phyloP scores from a whole-genome alignment of 2,329 filamentous ascomycete genomes.

The Fusarium gaditjirri region DNA sequence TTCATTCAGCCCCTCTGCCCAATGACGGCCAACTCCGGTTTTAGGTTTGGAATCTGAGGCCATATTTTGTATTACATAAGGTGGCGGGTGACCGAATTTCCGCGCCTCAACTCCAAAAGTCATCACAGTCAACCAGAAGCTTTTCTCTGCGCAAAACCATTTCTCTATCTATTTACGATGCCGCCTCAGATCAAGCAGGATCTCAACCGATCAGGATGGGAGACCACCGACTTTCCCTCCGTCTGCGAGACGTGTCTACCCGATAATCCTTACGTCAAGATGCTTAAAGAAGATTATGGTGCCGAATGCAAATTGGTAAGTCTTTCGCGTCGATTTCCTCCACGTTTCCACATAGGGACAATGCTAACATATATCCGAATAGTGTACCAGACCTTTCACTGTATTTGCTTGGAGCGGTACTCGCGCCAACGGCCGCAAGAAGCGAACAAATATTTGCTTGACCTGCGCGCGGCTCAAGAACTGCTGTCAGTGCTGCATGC shows the following conservation, averaged over 20 bases:
- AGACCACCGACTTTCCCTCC: slow-evolving; percentile 89
- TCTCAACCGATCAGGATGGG: slow-evolving; percentile 94
- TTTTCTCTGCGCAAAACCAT: slow-evolving; percentile 30
- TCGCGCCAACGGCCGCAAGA: slow-evolving; percentile 86
- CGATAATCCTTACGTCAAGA: slow-evolving; percentile 97
- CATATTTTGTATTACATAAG: slow-evolving; percentile 39
- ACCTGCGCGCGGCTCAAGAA: slow-evolving; percentile 98
- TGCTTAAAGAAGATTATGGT: slow-evolving; percentile 97
- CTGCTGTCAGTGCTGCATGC: slow-evolving; percentile 99
- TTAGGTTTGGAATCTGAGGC: slow-evolving; percentile 10
- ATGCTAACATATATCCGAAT: not conserved
- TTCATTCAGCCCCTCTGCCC: slow-evolving; percentile 19
- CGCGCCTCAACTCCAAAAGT: slow-evolving; percentile 42
- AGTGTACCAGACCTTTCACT: slow-evolving; percentile 93
- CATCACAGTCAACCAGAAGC: slow-evolving; percentile 29
- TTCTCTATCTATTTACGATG: slow-evolving; percentile 59
- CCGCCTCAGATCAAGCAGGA: slow-evolving; percentile 96
- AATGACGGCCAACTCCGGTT: slow-evolving; percentile 32
- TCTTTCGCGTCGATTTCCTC: not conserved
- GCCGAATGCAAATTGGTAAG: slow-evolving; percentile 79
- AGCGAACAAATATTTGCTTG: slow-evolving; percentile 93
- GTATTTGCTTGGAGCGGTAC: slow-evolving; percentile 96
- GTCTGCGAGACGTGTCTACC: slow-evolving; percentile 94
- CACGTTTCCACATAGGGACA: not conserved
- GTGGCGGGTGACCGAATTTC: slow-evolving; percentile 43